Conservation (phyloP, 352 stramenopile species). For the Aphanomyces cochlioides region DNA sequence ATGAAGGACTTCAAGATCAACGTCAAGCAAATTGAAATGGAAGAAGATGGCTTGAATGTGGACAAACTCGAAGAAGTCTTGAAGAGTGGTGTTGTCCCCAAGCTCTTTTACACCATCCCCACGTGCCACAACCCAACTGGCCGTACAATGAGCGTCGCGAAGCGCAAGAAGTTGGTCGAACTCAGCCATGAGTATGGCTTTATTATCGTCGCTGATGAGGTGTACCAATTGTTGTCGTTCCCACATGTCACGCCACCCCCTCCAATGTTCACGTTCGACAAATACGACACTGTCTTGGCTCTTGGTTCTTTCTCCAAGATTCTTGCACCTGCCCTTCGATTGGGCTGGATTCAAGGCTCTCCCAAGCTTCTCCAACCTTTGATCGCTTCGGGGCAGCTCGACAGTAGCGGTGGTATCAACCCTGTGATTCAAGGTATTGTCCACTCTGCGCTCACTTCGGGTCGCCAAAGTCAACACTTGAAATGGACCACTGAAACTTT, state of each 20-base stretch:
- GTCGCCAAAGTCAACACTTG: constrained; percentile 63
- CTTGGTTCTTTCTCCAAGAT: constrained; percentile 96
- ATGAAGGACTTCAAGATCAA: constrained; percentile 86
- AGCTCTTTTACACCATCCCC: constrained; percentile 91
- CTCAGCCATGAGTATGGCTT: constrained; percentile 83
- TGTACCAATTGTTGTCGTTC: constrained; percentile 91
- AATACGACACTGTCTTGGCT: constrained; percentile 65
- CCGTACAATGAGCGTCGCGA: constrained; percentile 55
- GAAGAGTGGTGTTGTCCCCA: constrained; percentile 55
- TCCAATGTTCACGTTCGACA: constrained; percentile 66
- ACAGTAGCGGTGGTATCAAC: constrained; percentile 23
- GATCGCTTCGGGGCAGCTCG: constrained; percentile 17
- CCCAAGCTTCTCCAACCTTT: constrained; percentile 52
- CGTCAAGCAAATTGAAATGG: constrained; percentile 71
- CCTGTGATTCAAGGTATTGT: constrained; percentile 25
- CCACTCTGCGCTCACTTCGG: constrained; percentile 13
- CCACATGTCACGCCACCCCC: constrained; percentile 40
- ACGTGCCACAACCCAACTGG: constrained; percentile 93
- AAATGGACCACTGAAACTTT: constrained; percentile 67
- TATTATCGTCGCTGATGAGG: constrained; percentile 88
- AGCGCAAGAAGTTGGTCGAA: constrained; percentile 65
- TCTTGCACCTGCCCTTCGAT: constrained; percentile 82
- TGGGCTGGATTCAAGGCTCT: constrained; percentile 76
- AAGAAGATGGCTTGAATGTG: constrained; percentile 66
- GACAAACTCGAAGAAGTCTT: constrained; percentile 68